A percentile compares a stretch with the other conserved stretches of the same genome.
Conservation (phyloP, 2,329 filamentous ascomycete species). For the Colletotrichum sp. region DNA sequence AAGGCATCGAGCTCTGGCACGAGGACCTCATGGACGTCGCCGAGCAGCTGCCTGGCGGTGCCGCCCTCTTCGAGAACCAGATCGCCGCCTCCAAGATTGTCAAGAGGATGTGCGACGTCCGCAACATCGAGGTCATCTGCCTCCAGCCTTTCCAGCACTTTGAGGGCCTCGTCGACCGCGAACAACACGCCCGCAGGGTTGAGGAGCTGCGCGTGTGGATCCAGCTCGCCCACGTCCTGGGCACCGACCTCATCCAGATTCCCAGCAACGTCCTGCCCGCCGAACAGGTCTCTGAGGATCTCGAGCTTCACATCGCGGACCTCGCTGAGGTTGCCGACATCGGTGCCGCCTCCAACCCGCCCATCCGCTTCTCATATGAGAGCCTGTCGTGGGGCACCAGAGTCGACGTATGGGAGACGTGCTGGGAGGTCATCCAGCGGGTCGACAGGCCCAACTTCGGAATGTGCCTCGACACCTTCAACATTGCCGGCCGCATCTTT, state of each 20-base stretch:
- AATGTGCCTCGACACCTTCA: slow-evolving; percentile 79
- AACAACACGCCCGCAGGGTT: slow-evolving; percentile 60
- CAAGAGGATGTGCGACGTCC: slow-evolving; percentile 59
- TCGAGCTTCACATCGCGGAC: slow-evolving; percentile 65
- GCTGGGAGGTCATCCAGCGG: slow-evolving; percentile 69
- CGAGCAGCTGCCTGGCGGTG: slow-evolving; percentile 44
- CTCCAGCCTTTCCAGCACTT: slow-evolving; percentile 82
- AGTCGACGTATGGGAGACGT: slow-evolving; percentile 73
- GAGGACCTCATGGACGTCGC: slow-evolving; percentile 75
- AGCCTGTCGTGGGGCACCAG: slow-evolving; percentile 75
- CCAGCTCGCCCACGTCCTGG: slow-evolving; percentile 64
- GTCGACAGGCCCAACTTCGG: slow-evolving; percentile 77
- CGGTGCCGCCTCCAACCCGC: slow-evolving; percentile 59
- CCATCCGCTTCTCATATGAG: slow-evolving; percentile 76
- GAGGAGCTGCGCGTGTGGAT: slow-evolving; percentile 75
- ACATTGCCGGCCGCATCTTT: slow-evolving; percentile 74
- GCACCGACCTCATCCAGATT: slow-evolving; percentile 76
- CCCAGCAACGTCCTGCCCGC: slow-evolving; percentile 72
- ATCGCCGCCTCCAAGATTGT: slow-evolving; percentile 64
- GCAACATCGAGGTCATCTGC: slow-evolving; percentile 65
- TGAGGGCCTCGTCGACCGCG: slow-evolving; percentile 72
- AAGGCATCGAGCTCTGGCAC: slow-evolving; percentile 78
- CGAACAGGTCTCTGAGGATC: slow-evolving; percentile 47
- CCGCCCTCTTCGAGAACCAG: slow-evolving; percentile 45
- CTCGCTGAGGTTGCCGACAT: slow-evolving; percentile 71